A percentile compares a stretch with the other conserved stretches of the same genome.
phyloP scores from a whole-genome alignment of 1,284 basidiomycete genomes.

The Tylopilus orsonianus region DNA sequence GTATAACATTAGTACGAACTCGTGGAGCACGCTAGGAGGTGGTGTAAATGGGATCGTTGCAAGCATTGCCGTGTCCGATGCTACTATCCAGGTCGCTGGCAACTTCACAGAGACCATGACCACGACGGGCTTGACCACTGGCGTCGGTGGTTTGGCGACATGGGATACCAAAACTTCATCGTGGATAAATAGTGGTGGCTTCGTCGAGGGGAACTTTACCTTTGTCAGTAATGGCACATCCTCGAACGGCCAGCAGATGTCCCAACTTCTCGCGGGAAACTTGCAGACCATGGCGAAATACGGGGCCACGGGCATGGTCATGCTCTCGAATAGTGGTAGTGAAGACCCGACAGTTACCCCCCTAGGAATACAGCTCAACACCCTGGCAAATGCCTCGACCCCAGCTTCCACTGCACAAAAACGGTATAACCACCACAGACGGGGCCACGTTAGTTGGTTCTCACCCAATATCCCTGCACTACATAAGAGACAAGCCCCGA shows the following conservation, averaged over 20 bases:
- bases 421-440: conserved; percentile 39
- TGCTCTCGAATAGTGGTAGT: conserved; percentile 60
- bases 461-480: conserved; percentile 47
- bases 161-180: conserved; percentile 66
- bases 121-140: conserved; percentile 36
- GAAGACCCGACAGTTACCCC: conserved; percentile 56
- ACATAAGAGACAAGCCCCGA: conserved; percentile 52
- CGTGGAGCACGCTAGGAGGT: conserved; percentile 71
- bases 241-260: conserved; percentile 32
- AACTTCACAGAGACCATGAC: conserved; percentile 66
- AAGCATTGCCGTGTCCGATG: conserved; percentile 52
- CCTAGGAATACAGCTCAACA: conserved; percentile 53
- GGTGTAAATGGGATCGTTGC: conserved; percentile 81
- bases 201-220: conserved; percentile 72
- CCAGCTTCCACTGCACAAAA: conserved; percentile 33
- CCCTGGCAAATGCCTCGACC: conserved; percentile 29
- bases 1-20: conserved; percentile 69
- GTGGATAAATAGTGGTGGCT: conserved; percentile 77
- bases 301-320: conserved; percentile 71
- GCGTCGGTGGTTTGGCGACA: conserved; percentile 69
- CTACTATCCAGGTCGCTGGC: conserved; percentile 67
- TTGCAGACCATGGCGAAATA: conserved; percentile 54
- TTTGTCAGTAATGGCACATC: conserved; percentile 66
- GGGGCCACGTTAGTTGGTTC: conserved; percentile 48
- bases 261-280: conserved; percentile 67